A percentile compares a stretch with the other conserved stretches of the same genome.
Conservation (phyloP, 192 early-diverging fungal genomes). For the Umbelopsis isabellina region DNA sequence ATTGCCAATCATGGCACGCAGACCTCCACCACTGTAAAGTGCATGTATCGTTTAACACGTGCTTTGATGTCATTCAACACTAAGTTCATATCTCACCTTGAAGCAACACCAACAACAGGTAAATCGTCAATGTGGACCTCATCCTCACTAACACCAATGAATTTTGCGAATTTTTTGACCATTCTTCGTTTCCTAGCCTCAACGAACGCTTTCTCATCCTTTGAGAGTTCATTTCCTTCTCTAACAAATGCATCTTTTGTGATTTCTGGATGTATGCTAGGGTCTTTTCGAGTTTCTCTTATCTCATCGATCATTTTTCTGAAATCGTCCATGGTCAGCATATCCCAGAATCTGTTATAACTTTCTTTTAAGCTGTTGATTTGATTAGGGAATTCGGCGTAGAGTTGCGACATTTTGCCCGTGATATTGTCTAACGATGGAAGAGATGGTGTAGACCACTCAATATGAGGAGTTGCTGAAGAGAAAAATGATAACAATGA, state of each 20-base stretch:
- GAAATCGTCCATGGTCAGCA: slow-evolving; percentile 28
- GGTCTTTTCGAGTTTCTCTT: neutral
- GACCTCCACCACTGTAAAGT: slow-evolving; percentile 71
- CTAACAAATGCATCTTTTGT: slow-evolving; percentile 29
- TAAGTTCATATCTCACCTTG: slow-evolving; percentile 40
- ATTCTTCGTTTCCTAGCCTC: slow-evolving; percentile 52
- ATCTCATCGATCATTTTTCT: slow-evolving; percentile 27
- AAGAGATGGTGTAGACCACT: slow-evolving; percentile 7
- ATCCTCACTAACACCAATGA: slow-evolving; percentile 67
- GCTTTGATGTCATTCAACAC: neutral
- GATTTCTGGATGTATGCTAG: slow-evolving; percentile 7
- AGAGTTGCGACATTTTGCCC: slow-evolving; percentile 25
- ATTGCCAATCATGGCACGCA: slow-evolving; percentile 80
- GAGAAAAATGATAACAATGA: neutral
- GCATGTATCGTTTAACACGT: neutral
- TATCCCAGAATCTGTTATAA: slow-evolving; percentile 25
- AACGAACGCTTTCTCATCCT: slow-evolving; percentile 52
- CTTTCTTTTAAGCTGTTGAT: slow-evolving; percentile 24
- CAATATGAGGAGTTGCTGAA: neutral
- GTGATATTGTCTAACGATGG: slow-evolving; percentile 27
- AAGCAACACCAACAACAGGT: slow-evolving; percentile 72
- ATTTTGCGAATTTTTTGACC: slow-evolving; percentile 71
- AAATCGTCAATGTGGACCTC: slow-evolving; percentile 71
- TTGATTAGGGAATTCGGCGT: slow-evolving; percentile 27
- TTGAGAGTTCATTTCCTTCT: slow-evolving; percentile 41